phyloP scores from a whole-genome alignment of 2,329 filamentous ascomycete genomes.

The Pseudogymnoascus sp. region DNA sequence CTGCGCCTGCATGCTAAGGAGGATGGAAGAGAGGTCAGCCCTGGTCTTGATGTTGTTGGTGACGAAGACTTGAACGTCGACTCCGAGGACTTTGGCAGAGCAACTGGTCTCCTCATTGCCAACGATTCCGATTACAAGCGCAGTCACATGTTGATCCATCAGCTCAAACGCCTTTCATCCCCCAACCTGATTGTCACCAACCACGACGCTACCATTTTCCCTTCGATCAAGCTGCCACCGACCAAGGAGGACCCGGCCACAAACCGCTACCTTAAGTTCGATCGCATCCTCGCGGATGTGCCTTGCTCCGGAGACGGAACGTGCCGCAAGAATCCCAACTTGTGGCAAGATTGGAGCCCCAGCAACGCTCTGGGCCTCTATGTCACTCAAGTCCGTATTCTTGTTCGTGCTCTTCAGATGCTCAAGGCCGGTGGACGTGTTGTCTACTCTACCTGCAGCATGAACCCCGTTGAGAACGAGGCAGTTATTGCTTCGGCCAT shows the following conservation, averaged over 20 bases:
- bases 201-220: constrained; percentile 93
- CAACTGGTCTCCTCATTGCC: constrained; percentile 85
- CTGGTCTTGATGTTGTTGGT: constrained; percentile 38
- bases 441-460: constrained; percentile 96
- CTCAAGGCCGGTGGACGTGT: constrained; percentile 90
- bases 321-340: constrained; percentile 79
- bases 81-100: constrained; percentile 68
- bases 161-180: constrained; percentile 93
- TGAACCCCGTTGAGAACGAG: constrained; percentile 98
- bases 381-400: constrained; percentile 77
- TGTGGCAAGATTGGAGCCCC: constrained; percentile 94
- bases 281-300: constrained; percentile 91
- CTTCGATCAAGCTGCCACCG: constrained; percentile 76
- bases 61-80: constrained; percentile 46
- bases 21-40: constrained; percentile 48
- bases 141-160: constrained; percentile 93
- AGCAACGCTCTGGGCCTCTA: constrained; percentile 82
- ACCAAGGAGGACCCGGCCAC: constrained; percentile 46
- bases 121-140: constrained; percentile 97
- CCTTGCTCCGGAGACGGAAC: constrained; percentile 96
- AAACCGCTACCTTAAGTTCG: constrained; percentile 83
- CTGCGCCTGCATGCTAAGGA: constrained; percentile 56
- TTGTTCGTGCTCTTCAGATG: constrained; percentile 89
- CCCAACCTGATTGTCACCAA: constrained; percentile 96
- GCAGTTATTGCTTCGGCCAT: constrained; percentile 84